phyloP scores from a whole-genome alignment of 2,329 filamentous ascomycete genomes.

The Teratosphaeria epicoccoides region DNA sequence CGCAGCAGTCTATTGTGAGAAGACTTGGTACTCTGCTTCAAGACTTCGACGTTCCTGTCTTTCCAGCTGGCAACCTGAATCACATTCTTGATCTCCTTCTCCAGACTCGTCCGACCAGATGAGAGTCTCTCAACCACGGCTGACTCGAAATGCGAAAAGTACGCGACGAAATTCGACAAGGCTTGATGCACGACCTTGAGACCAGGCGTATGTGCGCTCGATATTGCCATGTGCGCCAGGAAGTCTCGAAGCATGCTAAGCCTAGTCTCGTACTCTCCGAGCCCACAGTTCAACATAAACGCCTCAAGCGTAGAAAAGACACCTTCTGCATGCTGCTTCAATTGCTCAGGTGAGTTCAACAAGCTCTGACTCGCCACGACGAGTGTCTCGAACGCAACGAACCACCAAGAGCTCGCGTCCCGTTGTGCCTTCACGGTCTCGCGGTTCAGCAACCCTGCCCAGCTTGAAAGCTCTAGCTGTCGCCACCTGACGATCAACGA shows the following conservation, averaged over 20 bases:
- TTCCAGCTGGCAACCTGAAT: slow-evolving; percentile 93
- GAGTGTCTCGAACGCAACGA: slow-evolving; percentile 83
- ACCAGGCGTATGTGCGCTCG: slow-evolving; percentile 43
- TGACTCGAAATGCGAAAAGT: slow-evolving; percentile 61
- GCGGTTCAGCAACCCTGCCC: slow-evolving; percentile 77
- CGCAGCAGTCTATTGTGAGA: slow-evolving; percentile 91
- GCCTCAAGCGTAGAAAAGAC: slow-evolving; percentile 65
- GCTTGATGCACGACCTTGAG: slow-evolving; percentile 51
- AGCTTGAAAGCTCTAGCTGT: slow-evolving; percentile 80
- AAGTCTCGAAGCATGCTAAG: slow-evolving; percentile 55
- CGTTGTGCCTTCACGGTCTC: slow-evolving; percentile 66
- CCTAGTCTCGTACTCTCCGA: slow-evolving; percentile 67
- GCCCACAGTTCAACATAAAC: slow-evolving; percentile 68
- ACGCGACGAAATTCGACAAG: slow-evolving; percentile 64
- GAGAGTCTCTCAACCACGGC: slow-evolving; percentile 54
- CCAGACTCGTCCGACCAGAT: slow-evolving; percentile 61
- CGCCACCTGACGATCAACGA: slow-evolving; percentile 79
- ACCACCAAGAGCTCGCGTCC: slow-evolving; percentile 88
- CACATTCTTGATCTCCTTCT: slow-evolving; percentile 89
- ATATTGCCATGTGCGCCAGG: slow-evolving; percentile 52
- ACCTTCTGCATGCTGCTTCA: slow-evolving; percentile 54
- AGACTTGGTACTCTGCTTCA: slow-evolving; percentile 78
- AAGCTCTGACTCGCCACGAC: slow-evolving; percentile 43
- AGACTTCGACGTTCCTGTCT: slow-evolving; percentile 83
- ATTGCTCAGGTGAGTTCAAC: slow-evolving; percentile 9